Evolutionary conservation across 177 flowering plant genomes (phyloP).

Genomic region (Vitis hybrid): DNA sequence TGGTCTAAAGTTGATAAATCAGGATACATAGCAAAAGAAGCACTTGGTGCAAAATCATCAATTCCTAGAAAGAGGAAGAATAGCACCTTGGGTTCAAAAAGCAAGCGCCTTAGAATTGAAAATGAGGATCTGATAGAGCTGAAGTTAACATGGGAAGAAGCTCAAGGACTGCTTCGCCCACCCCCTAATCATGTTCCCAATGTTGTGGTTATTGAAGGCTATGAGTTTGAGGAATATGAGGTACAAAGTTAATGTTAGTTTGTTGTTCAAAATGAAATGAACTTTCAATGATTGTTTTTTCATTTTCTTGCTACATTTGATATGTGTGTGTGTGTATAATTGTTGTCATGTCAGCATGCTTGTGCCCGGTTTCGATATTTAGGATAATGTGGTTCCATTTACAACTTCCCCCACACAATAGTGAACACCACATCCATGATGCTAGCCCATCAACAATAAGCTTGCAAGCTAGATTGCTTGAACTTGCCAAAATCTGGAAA

Average conservation of each 20-base stretch:
- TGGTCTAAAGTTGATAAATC: conserved; percentile 61
- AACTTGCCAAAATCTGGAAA: no score
- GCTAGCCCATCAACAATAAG: no score
- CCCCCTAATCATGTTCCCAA: conserved; percentile 54
- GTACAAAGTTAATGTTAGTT: conserved; percentile 30
- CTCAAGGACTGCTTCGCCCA: conserved; percentile 82
- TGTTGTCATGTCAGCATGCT: no score
- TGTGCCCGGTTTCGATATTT: no score
- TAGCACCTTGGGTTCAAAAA: conserved; percentile 56
- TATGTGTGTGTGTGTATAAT: not conserved
- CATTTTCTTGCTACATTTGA: not conserved
- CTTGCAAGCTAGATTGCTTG: no score
- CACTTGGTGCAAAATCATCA: conserved; percentile 34
- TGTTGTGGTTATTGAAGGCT: conserved; percentile 69
- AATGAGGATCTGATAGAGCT: conserved; percentile 63
- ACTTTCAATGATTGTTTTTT: not conserved
- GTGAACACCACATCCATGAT: no score
- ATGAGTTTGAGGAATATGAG: conserved; percentile 89
- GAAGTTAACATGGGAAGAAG: conserved; percentile 88
- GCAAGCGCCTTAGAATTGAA: conserved; percentile 62
- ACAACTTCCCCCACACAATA: no score
- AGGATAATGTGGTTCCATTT: no score
- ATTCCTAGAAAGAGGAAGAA: conserved; percentile 63
- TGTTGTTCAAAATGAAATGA: not conserved
- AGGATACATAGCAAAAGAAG: conserved; percentile 56